Percentiles rank a stretch among this genome's conserved stretches.
phyloP scores from a whole-genome alignment of 1,139 yeast species.

The Trichomonascaceae sp. region DNA sequence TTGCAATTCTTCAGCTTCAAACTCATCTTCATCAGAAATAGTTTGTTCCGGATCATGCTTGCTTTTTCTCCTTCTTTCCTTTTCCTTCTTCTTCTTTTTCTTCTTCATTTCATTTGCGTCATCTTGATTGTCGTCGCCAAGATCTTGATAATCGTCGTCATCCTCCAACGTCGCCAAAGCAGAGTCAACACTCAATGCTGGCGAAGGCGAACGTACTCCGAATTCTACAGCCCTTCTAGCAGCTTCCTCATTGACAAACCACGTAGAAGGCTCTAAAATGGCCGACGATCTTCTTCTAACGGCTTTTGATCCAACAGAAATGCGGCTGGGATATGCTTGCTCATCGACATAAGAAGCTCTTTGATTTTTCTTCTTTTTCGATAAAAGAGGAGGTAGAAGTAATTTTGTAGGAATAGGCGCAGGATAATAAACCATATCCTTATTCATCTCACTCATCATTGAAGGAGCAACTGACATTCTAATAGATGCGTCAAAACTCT shows the following conservation, averaged over 20 bases:
- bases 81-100: slow-evolving; percentile 2
- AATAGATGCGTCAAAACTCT: not conserved
- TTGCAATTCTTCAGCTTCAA: slow-evolving; percentile 7
- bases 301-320: slow-evolving; percentile 1
- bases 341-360: not conserved
- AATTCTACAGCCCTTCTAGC: slow-evolving; percentile 1
- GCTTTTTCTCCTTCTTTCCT: slow-evolving; percentile 8
- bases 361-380: slow-evolving; percentile 17
- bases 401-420: slow-evolving; percentile 31
- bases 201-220: slow-evolving; percentile 4
- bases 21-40: slow-evolving; percentile 12
- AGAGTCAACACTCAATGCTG: slow-evolving; percentile 16
- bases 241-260: slow-evolving; percentile 13
- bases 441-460: slow-evolving; percentile 9
- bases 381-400: slow-evolving; percentile 23
- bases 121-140: slow-evolving; percentile 14
- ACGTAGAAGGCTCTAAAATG: slow-evolving; percentile 18
- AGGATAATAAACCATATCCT: slow-evolving; percentile 26
- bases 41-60: slow-evolving; percentile 8
- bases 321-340: not conserved
- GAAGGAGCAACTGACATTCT: not conserved
- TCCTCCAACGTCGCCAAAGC: slow-evolving; percentile 29
- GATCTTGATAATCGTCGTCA: slow-evolving; percentile 18
- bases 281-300: slow-evolving; percentile 3
- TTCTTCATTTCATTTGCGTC: slow-evolving; percentile 12